phyloP scores from a whole-genome alignment of 345 rosid genomes.

The Kernera saxatilis region DNA sequence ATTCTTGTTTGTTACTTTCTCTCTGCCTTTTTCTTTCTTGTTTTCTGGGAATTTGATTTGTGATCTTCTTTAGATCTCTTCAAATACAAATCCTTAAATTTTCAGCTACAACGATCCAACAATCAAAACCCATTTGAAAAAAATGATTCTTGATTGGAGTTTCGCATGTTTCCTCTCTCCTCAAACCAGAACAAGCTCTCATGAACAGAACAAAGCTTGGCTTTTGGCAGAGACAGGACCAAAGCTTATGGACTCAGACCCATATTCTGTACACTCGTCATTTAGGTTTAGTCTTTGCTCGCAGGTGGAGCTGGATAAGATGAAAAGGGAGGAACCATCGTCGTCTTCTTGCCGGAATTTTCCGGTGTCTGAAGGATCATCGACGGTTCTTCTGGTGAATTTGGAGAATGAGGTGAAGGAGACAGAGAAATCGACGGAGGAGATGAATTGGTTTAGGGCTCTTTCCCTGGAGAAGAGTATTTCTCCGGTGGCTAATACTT shows the following conservation, averaged over 20 bases:
- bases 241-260: slow-evolving; percentile 56
- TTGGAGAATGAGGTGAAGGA: slow-evolving; percentile 57
- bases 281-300: slow-evolving; percentile 91
- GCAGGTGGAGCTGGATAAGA: slow-evolving; percentile 73
- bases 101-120: too few relatives aligned
- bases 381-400: slow-evolving; percentile 79
- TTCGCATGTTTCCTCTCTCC: slow-evolving; percentile 51
- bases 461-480: slow-evolving; percentile 78
- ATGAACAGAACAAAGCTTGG: slow-evolving; percentile 72
- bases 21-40: neutral
- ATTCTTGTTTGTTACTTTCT: neutral
- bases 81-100: too few relatives aligned
- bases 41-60: neutral
- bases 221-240: slow-evolving; percentile 68
- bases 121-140: slow-evolving; percentile 34
- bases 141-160: slow-evolving; percentile 57
- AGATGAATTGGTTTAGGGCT: slow-evolving; percentile 58
- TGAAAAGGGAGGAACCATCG: slow-evolving; percentile 33
- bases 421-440: slow-evolving; percentile 31
- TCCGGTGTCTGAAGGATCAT: slow-evolving; percentile 23
- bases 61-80: neutral
- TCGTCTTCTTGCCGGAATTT: slow-evolving; percentile 4
- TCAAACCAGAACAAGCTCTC: slow-evolving; percentile 10
- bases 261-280: slow-evolving; percentile 85
- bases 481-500: slow-evolving; percentile 53